phyloP scores from a whole-genome alignment of 163 green algal species.

The Prototheca cutis region DNA sequence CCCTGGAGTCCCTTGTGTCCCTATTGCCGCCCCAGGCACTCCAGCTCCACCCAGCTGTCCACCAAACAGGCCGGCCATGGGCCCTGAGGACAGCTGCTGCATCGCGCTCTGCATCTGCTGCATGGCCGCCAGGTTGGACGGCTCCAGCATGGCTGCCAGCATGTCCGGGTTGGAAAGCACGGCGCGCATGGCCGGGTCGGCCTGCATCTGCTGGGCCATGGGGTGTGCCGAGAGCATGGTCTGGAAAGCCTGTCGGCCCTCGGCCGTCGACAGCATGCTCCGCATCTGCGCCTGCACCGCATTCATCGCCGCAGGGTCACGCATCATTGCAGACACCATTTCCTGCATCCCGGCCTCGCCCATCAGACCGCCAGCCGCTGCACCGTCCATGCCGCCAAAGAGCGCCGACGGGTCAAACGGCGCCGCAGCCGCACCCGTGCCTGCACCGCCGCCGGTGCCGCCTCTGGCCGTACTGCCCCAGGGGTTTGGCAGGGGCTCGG shows the following conservation, averaged over 20 bases:
- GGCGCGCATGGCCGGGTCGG: constrained; percentile 7
- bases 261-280: constrained; percentile 6
- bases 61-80: no score
- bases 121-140: constrained; percentile 57
- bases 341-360: constrained; percentile 9
- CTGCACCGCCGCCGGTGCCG: constrained; percentile 8
- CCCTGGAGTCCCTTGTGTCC: no score
- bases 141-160: constrained; percentile 61
- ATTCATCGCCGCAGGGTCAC: constrained; percentile 24
- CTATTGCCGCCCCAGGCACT: no score
- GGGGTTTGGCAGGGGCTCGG: constrained; percentile 88
- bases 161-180: constrained; percentile 54
- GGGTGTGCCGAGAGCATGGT: constrained; percentile 24
- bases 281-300: constrained; percentile 28
- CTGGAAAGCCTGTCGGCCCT: neutral
- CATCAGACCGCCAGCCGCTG: no score
- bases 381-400: constrained; percentile 24
- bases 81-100: constrained; percentile 34
- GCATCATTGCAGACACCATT: constrained; percentile 25
- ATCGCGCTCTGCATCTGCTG: constrained; percentile 60
- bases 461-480: constrained; percentile 48
- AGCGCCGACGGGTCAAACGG: constrained; percentile 4
- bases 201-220: constrained; percentile 24
- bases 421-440: no score
- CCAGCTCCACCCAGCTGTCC: no score